Evolutionary conservation across 1,139 yeast genomes (phyloP), one percentile per base, ranked within the genome.

Genomic region (Protomyces macrosporus): DNA sequence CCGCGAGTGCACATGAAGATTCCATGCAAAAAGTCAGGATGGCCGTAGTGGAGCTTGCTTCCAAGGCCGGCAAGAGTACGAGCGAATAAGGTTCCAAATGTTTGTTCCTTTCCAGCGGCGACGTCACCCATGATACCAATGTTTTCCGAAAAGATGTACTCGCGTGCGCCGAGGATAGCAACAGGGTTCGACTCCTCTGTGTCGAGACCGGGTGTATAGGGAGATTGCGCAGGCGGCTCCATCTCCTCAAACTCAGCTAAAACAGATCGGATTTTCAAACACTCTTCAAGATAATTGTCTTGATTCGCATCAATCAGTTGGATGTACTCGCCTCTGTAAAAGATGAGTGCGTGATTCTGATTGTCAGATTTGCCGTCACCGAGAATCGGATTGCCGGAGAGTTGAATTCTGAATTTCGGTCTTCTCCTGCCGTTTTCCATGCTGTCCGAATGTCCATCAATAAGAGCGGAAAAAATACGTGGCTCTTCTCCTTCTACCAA

Each of bases 331-430:
- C 98, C 98, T 80, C 98, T 89, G 81, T 91, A 89, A 84, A 93
- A 93, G 75, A 93, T 90, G 72, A 93, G 78, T 69, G 98, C 90
- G 78, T 91, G 98, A 78, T 93, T 93, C 80, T 93, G 98, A 79
- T 93, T 93, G 84, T 93, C 98, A 73, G 98, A 89, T 79, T 93
- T 93, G 86, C 98, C 98, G 77, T 93, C 98, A 84, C 98, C 98
- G 75, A 93, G 83, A 77, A 93, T 93, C 75, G 98, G 98, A 78
- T 93, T 93, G 82, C 98, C 98, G 71, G 98, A 90, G 72, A 93
- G 83, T 82, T 91, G 98, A 70, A 93, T 86, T 83, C 98, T 88
- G 78, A 90, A 93, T 78, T 91, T 91, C 70, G 98, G 98, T 78
- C 97, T 91, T 81, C 98, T 90, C 78, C 97, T 87, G 72, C 98